Base-by-base conservation (phyloP, 805 yeast genomes). In the Candida lessepsii region DNA sequence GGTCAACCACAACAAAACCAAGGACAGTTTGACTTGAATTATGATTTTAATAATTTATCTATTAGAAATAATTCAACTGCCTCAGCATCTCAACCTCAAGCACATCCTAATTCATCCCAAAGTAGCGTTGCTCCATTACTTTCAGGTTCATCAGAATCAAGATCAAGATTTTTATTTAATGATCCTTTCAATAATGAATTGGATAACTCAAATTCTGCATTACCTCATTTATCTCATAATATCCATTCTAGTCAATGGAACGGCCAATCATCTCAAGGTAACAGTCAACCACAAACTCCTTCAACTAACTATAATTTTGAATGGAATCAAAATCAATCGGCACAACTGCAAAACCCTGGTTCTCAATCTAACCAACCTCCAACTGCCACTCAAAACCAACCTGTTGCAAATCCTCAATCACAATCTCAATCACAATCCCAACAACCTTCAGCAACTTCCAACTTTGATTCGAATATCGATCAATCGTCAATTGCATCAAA, bases 161-260 rank as follows among this genome's bases (percentile, higher is more conserved):
- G 86, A 49, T 80, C 86, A n/a, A 70, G 87, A 49, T 81, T 83
- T 52, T 67, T 83, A 27, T 83, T 83, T 54, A 75, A 81, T 48
- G 88, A 82, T 54, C 86, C 87, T 8, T 68, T 68, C 42, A 40
- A 52, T 29, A 35, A 43, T 13, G 47, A 42, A 17, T 37, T 37
- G 26, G 42, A 39, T 15, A 32, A 37, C 14, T 35, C 43, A 21
- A 21, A 35, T 32, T 35, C 37, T 16, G 20, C 38, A 31, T 21
- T 34, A 34, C 29, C 37, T 11, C 37, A 23, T 34, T 34, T 34
- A 34, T 24, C 37, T 34, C 37, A 34, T 34, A 34, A 23, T 24
- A 15, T 34, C 25, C 29, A 25, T 24, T 18, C 27, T 11, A 30
- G 24, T 42, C 58, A 25, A 58, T 67, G 44, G 66, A 65, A 46